Evolutionary conservation across 805 yeast genomes (phyloP).

Genomic region (Nakazawaea siamensis): DNA sequence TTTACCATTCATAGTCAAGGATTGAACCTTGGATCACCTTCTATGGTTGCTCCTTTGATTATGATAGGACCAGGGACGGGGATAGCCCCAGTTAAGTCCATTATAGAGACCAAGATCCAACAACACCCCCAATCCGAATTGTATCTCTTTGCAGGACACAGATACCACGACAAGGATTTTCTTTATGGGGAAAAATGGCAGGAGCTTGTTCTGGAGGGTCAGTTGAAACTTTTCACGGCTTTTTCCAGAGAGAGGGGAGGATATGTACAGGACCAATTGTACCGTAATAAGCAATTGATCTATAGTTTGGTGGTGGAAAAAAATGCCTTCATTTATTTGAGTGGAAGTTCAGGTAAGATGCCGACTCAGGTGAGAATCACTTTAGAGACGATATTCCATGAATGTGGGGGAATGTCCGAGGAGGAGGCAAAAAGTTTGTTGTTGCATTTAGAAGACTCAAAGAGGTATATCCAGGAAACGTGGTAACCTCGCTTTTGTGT

Average conservation of each 20-base stretch:
- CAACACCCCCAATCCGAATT: conserved; percentile 23
- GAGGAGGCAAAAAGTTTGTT: conserved; percentile 44
- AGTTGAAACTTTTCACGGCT: conserved; percentile 28
- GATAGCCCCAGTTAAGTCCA: conserved; percentile 81
- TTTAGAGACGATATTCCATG: conserved; percentile 50
- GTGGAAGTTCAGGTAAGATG: conserved; percentile 95
- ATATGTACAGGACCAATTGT: conserved; percentile 76
- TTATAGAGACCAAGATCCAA: conserved; percentile 36
- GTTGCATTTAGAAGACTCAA: conserved; percentile 49
- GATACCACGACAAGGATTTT: conserved; percentile 59
- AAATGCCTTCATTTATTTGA: conserved; percentile 63
- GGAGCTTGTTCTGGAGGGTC: conserved; percentile 21
- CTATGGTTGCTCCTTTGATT: conserved; percentile 39
- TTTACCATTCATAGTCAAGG: conserved; percentile 43
- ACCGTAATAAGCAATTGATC: conserved; percentile 38
- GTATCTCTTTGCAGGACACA: conserved; percentile 67
- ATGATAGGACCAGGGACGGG: conserved; percentile 95
- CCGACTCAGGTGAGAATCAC: conserved; percentile 85
- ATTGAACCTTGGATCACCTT: conserved; percentile 23
- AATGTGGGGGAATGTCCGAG: conserved; percentile 29
- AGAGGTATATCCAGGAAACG: conserved; percentile 79
- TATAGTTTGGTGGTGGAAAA: conserved; percentile 43
- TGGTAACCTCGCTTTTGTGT: no score
- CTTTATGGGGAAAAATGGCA: conserved; percentile 54
- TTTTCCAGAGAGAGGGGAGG: conserved; percentile 47